phyloP scores from a whole-genome alignment of 495 filamentous ascomycete species.

The Hypoxylon lienhwacheense region DNA sequence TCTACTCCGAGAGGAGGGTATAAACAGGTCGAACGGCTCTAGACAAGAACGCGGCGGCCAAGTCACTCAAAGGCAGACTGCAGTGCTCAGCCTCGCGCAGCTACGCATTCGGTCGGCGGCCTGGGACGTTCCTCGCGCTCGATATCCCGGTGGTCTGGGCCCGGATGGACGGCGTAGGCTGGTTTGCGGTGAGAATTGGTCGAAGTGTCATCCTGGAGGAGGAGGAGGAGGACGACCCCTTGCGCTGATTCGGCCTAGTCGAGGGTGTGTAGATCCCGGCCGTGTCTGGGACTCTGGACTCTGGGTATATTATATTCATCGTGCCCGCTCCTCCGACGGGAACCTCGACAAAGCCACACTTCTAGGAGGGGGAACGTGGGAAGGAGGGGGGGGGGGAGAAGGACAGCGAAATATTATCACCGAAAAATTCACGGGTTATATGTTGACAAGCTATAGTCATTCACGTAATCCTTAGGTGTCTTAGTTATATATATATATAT shows the following conservation, averaged over 20 bases:
- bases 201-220: conserved; percentile 32
- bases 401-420: too few relatives aligned
- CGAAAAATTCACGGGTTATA: too few relatives aligned
- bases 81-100: conserved; percentile 14
- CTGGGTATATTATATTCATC: too few relatives aligned
- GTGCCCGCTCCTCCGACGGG: conserved; percentile 35
- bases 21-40: conserved; percentile 29
- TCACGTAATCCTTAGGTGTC: too few relatives aligned
- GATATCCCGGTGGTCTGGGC: conserved; percentile 7
- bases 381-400: too few relatives aligned
- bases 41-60: conserved; percentile 26
- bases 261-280: conserved; percentile 35
- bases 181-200: conserved; percentile 24
- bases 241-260: conserved; percentile 35
- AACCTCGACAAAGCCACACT: conserved; percentile 36
- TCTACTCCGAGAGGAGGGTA: conserved; percentile 31
- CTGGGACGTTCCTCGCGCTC: neutral
- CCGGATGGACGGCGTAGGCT: conserved; percentile 1
- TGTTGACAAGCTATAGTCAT: too few relatives aligned
- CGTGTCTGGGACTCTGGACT: conserved; percentile 28
- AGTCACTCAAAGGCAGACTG: conserved; percentile 30
- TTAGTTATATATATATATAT: too few relatives aligned
- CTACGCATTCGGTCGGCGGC: conserved; percentile 5
- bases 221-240: too few relatives aligned
- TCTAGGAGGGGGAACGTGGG: too few relatives aligned